Evolutionary conservation across 1,284 basidiomycete species (phyloP), one percentile per base, ranked within the genome.

Genomic region (Ceratobasidium papillatum): DNA sequence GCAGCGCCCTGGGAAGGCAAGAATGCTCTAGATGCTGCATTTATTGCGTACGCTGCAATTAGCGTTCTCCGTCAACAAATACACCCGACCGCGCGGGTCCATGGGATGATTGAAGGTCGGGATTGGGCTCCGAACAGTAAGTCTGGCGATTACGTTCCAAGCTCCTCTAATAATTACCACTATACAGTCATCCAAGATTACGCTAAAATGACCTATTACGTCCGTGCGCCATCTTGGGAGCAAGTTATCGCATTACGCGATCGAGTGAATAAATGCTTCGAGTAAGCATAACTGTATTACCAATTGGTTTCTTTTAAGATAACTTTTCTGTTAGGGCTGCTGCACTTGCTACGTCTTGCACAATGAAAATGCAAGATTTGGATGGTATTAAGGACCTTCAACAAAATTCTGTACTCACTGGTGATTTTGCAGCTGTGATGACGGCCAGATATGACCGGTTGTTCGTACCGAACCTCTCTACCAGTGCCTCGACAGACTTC

Each of bases 1-100:
- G 87, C 85, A 43, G 86, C 90, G 2, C 93, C 91, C 19, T 94
- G 93, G 93, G 91, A 94, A 82, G 94, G 91, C 30, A 86, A 87
- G 75, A 95, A 95, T 80, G 94, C 94, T 3, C 87, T 94, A 52
- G 94, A 95, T 80, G 94, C 93, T 0, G 94, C 91, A 1, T 91
- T 94, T 78, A 82, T 93, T 19, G 91, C 93, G 1, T 96, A 96
- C 82, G 87, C 87, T 8, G 86, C 87, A 74, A 86, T 96, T 58
- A 90, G 92, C 9, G 88, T 88, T 1, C 84, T 96, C 56, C 87
- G 94, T 17, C 93, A 93, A 80, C 91, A 94, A 81, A 78, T 81
- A 36, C 78, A 79, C 32, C 80, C 80, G 0, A 86, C 85, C 0
- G 84, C 88, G 77, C 87, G 90, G 25, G 83, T 93, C 2, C 89